phyloP scores from a whole-genome alignment of 2,329 filamentous ascomycete genomes.

The Talaromyces marneffei region DNA sequence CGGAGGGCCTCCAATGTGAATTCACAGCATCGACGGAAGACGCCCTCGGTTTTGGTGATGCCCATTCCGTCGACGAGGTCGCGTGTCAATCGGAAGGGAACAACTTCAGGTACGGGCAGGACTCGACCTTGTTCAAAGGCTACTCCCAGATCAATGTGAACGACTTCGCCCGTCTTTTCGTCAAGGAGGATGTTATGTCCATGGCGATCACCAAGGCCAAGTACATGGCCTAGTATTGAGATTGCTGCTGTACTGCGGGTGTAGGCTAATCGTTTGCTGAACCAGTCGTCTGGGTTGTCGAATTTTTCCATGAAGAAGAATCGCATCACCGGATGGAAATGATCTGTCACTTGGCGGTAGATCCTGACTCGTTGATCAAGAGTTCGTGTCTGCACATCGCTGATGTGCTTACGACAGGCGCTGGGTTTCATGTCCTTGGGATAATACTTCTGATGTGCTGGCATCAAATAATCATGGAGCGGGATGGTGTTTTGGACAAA shows the following conservation, averaged over 20 bases:
- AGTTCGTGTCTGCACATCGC: conserved; percentile 62
- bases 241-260: conserved; percentile 90
- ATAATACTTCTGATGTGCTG: conserved; percentile 80
- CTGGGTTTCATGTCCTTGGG: conserved; percentile 74
- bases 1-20: conserved; percentile 91
- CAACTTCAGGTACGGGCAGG: conserved; percentile 89
- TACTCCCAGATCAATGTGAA: conserved; percentile 95
- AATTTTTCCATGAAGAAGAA: conserved; percentile 98
- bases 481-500: conserved; percentile 93
- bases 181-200: conserved; percentile 96
- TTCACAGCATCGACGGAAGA: conserved; percentile 96
- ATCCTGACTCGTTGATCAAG: conserved; percentile 65
- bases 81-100: conserved; percentile 88
- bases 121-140: conserved; percentile 95
- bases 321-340: conserved; percentile 86
- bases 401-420: conserved; percentile 73
- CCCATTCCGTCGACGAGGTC: conserved; percentile 98
- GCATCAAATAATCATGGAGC: conserved; percentile 84
- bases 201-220: conserved; percentile 89
- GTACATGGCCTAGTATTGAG: conserved; percentile 86
- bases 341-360: conserved; percentile 71
- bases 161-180: conserved; percentile 79
- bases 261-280: conserved; percentile 79
- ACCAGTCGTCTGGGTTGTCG: conserved; percentile 93
- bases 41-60: conserved; percentile 87